phyloP scores from a whole-genome alignment of 345 rosid genomes.

The Clausena lansium region DNA sequence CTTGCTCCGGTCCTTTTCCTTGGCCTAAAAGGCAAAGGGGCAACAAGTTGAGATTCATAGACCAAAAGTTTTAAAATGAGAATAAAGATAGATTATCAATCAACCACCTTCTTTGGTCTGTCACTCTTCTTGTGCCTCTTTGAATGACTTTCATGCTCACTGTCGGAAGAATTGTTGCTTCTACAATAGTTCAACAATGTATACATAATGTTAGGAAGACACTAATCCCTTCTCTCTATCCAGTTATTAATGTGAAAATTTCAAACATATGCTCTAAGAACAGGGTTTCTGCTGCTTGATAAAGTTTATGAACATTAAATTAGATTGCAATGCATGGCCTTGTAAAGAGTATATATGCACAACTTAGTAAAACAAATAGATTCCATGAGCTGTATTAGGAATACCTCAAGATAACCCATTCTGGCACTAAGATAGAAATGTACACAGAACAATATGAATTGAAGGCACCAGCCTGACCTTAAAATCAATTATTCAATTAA shows the following conservation, averaged over 20 bases:
- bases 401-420: not conserved
- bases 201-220: constrained; percentile 5
- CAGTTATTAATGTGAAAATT: not conserved
- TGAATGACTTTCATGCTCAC: constrained; percentile 54
- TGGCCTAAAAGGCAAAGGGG: constrained; percentile 38
- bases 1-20: constrained; percentile 74
- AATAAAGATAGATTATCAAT: constrained; percentile 10
- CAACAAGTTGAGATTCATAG: constrained; percentile 6
- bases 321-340: not conserved
- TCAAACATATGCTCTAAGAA: not conserved
- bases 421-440: not conserved
- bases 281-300: not conserved
- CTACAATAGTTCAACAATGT: constrained; percentile 26
- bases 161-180: constrained; percentile 48
- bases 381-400: not conserved
- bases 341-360: not conserved
- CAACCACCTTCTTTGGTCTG: constrained; percentile 66
- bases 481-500: not conserved
- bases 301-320: not conserved
- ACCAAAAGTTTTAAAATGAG: not conserved
- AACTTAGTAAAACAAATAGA: not conserved
- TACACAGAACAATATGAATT: not conserved
- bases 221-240: not conserved
- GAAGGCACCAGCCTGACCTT: not conserved
- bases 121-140: constrained; percentile 78